A percentile compares a stretch with the other conserved stretches of the same genome.
Evolutionary conservation across 768 basidiomycete genomes (phyloP).

Genomic region (Pulveroboletus sp.): DNA sequence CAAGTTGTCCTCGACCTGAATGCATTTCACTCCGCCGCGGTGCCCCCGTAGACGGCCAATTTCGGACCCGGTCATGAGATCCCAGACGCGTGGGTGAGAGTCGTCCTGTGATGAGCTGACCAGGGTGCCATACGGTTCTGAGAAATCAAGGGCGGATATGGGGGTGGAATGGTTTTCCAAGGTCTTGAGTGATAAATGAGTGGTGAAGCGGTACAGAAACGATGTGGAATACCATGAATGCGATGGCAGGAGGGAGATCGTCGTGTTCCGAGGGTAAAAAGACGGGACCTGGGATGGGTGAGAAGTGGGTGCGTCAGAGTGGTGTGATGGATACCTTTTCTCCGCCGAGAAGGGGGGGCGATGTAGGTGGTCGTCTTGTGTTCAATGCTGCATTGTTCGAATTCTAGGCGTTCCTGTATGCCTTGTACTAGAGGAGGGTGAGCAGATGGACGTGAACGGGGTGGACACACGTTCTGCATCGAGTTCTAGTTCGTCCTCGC

Average conservation of each 20-base stretch:
- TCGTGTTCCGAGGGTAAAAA: constrained; percentile 98
- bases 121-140: constrained; percentile 93
- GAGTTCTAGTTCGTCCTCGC: constrained; percentile 96
- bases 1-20: constrained; percentile 90
- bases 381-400: constrained; percentile 51
- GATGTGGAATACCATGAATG: constrained; percentile 78
- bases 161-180: constrained; percentile 77
- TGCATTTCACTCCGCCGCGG: constrained; percentile 74
- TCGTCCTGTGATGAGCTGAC: constrained; percentile 88
- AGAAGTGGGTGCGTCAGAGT: background rate
- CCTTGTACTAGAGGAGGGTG: constrained; percentile 65
- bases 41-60: constrained; percentile 85
- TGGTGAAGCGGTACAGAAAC: background rate
- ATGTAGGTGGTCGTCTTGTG: constrained; percentile 18
- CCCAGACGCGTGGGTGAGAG: constrained; percentile 89
- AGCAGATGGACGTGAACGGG: background rate
- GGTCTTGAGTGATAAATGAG: constrained; percentile 50
- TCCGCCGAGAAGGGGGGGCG: constrained; percentile 30
- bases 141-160: constrained; percentile 89
- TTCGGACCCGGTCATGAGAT: constrained; percentile 85
- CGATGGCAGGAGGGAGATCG: constrained; percentile 88
- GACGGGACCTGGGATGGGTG: constrained; percentile 64
- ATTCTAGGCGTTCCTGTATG: constrained; percentile 78
- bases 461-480: constrained; percentile 83
- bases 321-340: constrained; percentile 24